phyloP scores from a whole-genome alignment of 2,329 filamentous ascomycete genomes.

The Cadophora luteo-olivacea region DNA sequence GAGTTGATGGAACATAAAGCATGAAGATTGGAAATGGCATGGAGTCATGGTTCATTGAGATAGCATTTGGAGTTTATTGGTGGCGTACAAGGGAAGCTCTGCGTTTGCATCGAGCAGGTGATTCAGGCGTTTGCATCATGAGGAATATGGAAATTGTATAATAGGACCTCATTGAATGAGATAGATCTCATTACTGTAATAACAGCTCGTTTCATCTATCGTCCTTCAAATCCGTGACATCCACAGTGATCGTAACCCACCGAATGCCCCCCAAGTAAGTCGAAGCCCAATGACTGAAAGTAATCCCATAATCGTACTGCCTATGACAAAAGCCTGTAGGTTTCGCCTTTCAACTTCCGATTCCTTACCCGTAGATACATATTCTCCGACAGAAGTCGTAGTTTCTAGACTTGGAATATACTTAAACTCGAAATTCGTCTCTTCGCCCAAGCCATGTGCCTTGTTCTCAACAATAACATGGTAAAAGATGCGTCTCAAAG shows the following conservation, averaged over 20 bases:
- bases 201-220: slow-evolving; percentile 10
- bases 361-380: slow-evolving; percentile 41
- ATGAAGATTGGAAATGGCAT: not conserved
- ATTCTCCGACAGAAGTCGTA: slow-evolving; percentile 46
- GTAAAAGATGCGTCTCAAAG: slow-evolving; percentile 54
- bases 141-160: slow-evolving; percentile 24
- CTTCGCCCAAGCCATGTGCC: slow-evolving; percentile 63
- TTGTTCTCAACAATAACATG: slow-evolving; percentile 67
- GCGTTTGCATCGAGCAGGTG: slow-evolving; percentile 36
- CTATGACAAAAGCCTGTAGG: slow-evolving; percentile 52
- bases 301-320: slow-evolving; percentile 41
- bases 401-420: slow-evolving; percentile 63
- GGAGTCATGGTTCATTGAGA: slow-evolving; percentile 7
- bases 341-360: slow-evolving; percentile 55
- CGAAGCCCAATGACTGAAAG: slow-evolving; percentile 41
- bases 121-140: slow-evolving; percentile 23
- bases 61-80: slow-evolving; percentile 20
- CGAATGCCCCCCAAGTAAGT: slow-evolving; percentile 16
- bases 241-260: slow-evolving; percentile 12
- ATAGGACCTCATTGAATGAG: slow-evolving; percentile 21
- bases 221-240: not conserved
- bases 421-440: slow-evolving; percentile 73
- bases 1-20: slow-evolving; percentile 60
- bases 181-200: slow-evolving; percentile 17
- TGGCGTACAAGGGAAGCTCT: slow-evolving; percentile 32